Conservation (phyloP, 2,329 filamentous ascomycete genomes). For the Trichoderma hamatum region DNA sequence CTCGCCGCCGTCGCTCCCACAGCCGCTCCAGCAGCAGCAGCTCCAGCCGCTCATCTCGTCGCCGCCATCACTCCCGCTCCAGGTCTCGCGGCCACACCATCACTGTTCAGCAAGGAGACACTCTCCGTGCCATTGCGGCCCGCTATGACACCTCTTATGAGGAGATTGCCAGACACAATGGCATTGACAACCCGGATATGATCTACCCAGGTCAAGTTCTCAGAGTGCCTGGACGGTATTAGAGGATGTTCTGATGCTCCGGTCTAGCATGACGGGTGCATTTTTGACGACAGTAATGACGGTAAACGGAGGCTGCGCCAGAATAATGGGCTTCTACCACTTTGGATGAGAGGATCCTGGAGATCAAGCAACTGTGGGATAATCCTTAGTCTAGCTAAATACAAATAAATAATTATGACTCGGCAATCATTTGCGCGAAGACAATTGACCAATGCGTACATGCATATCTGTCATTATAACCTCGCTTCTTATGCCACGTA, state of each 20-base stretch:
- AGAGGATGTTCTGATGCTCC: background rate
- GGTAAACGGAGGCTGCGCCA: background rate
- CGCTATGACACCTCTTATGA: constrained; percentile 41
- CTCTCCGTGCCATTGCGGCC: constrained; percentile 44
- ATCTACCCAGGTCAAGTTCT: constrained; percentile 49
- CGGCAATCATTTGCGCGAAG: background rate
- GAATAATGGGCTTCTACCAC: background rate
- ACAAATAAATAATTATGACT: background rate
- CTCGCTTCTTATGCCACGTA: too few relatives aligned
- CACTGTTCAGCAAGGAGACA: constrained; percentile 48
- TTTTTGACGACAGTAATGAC: background rate
- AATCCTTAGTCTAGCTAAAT: background rate
- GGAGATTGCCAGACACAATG: constrained; percentile 45
- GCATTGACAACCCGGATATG: constrained; percentile 46
- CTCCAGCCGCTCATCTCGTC: background rate
- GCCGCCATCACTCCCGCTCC: constrained; percentile 29
- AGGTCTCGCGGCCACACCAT: constrained; percentile 30
- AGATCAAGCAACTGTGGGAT: background rate
- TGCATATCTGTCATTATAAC: too few relatives aligned
- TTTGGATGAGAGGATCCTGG: background rate
- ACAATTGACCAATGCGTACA: background rate
- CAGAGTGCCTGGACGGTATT: constrained; percentile 36
- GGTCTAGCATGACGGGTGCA: background rate
- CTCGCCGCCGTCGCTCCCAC: constrained; percentile 10
- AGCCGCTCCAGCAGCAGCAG: constrained; percentile 29